Conservation (phyloP, 495 filamentous ascomycete genomes). For the Gamarada debralockiae region DNA sequence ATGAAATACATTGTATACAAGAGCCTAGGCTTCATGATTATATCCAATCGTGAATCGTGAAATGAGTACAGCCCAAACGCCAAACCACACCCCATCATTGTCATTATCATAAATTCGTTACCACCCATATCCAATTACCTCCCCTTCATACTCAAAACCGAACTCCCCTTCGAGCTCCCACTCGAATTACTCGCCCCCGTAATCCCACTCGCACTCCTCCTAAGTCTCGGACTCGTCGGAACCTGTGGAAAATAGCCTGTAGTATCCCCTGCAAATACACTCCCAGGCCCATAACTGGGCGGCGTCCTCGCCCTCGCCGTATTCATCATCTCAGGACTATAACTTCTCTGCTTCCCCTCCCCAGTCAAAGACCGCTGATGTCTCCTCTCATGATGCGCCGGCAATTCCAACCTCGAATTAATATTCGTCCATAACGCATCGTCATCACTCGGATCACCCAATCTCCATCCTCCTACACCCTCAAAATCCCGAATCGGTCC, state of each 20-base stretch:
- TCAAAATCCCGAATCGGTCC: constrained; percentile 69
- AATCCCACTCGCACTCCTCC: constrained; percentile 2
- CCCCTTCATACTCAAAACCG: constrained; percentile 20
- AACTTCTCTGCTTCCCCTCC: constrained; percentile 3
- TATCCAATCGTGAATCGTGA: not conserved
- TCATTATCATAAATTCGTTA: not conserved
- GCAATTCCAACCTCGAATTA: constrained; percentile 69
- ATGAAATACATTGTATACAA: constrained; percentile 1
- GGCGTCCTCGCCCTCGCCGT: constrained; percentile 35
- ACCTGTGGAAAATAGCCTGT: constrained; percentile 18
- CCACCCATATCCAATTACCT: constrained; percentile 5
- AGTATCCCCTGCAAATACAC: constrained; percentile 5
- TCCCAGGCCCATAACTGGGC: constrained; percentile 19
- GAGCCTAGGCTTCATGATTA: no score
- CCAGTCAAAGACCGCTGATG: constrained; percentile 22
- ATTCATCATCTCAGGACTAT: constrained; percentile 27
- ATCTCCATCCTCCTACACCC: constrained; percentile 78
- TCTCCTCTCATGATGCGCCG: constrained; percentile 30
- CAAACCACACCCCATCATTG: not conserved
- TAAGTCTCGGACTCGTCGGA: constrained; percentile 9
- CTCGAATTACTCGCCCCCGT: constrained; percentile 5
- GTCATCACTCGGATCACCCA: constrained; percentile 49
- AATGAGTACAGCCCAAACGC: not conserved
- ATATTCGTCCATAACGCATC: constrained; percentile 68
- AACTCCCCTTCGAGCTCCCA: constrained; percentile 18